Evolutionary conservation across 441 rosid genomes (phyloP).

Genomic region (Pelargonium cotyledonis): DNA sequence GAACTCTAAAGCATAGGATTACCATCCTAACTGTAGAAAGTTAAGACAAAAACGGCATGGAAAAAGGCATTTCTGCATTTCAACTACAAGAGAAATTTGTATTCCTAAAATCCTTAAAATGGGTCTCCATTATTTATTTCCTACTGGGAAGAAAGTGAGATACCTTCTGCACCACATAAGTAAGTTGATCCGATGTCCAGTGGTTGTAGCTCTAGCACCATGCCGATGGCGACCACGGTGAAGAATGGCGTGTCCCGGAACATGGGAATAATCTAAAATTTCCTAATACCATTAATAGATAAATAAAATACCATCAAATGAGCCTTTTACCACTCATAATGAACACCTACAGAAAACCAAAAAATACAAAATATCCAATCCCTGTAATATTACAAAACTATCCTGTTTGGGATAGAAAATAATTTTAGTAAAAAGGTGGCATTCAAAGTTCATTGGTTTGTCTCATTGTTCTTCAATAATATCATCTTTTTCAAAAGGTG

Average conservation of each 20-base stretch:
- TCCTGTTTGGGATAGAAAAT: neutral
- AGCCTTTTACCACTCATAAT: slow-evolving; percentile 1
- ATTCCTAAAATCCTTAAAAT: too few relatives aligned
- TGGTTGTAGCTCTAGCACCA: slow-evolving; percentile 85
- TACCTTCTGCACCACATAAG: slow-evolving; percentile 94
- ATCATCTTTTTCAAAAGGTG: too few relatives aligned
- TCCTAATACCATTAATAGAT: slow-evolving; percentile 23
- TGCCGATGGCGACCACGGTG: slow-evolving; percentile 86
- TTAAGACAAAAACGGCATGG: neutral
- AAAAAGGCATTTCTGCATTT: too few relatives aligned
- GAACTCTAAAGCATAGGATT: neutral
- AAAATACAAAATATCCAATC: neutral
- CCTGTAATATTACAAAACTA: too few relatives aligned
- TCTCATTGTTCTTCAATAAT: too few relatives aligned
- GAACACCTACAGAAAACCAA: neutral
- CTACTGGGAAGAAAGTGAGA: neutral
- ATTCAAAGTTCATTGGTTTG: too few relatives aligned
- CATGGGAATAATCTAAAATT: slow-evolving; percentile 47
- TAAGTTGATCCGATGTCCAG: slow-evolving; percentile 66
- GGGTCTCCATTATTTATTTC: too few relatives aligned
- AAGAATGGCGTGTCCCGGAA: slow-evolving; percentile 70
- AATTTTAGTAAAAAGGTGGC: neutral
- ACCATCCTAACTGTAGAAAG: neutral
- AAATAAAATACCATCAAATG: slow-evolving; percentile 18
- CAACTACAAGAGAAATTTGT: too few relatives aligned